These are phyloP conservation scores for Tirmania nivea DNA, from an alignment of 495 filamentous ascomycete genomes.

Conservation along the genomic window DNA sequence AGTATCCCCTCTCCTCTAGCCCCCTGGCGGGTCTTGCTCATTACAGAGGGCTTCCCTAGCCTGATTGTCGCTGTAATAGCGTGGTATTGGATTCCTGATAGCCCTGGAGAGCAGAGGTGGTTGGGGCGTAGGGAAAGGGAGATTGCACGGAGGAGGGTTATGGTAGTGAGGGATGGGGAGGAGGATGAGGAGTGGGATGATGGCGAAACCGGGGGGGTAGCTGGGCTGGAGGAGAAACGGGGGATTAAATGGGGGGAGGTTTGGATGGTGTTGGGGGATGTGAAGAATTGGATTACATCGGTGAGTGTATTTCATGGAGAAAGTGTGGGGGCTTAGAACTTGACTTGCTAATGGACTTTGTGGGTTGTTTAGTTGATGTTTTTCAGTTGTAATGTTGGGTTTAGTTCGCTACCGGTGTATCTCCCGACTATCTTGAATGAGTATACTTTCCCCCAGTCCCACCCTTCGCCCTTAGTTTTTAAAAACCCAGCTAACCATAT, in stretches of 20 bases:
- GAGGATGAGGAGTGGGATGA: constrained; percentile 40
- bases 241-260: constrained; percentile 16
- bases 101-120: constrained; percentile 45
- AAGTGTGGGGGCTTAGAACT: no score
- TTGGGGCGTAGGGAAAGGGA: constrained; percentile 47
- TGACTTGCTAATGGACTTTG: background rate
- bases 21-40: constrained; percentile 62
- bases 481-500: background rate
- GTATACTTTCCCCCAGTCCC: background rate
- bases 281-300: constrained; percentile 13
- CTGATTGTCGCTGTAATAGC: constrained; percentile 41
- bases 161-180: constrained; percentile 35
- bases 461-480: background rate
- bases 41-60: constrained; percentile 62
- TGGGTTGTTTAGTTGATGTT: constrained; percentile 25
- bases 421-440: constrained; percentile 56
- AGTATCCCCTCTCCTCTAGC: constrained; percentile 41
- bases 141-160: constrained; percentile 41
- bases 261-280: constrained; percentile 7
- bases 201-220: constrained; percentile 30
- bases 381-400: constrained; percentile 40
- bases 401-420: constrained; percentile 71
- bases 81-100: constrained; percentile 51
- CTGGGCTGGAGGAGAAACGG: constrained; percentile 14
- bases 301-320: background rate